Evolutionary conservation across 305 asterid species (phyloP), one percentile per base, ranked within the genome.

Genomic region (Fraxinus greggii): DNA sequence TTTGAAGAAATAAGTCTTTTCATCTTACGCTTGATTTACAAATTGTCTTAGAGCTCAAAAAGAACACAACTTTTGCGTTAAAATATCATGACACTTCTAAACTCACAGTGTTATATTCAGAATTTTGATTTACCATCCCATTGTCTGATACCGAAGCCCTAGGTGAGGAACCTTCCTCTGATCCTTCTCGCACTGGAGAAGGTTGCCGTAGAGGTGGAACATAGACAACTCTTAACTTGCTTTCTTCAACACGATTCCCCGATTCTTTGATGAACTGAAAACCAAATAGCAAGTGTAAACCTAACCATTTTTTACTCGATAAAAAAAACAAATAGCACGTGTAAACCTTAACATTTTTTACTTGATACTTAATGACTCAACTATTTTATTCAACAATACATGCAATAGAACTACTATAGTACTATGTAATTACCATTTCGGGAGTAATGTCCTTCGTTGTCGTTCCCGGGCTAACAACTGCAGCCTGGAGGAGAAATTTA

Each of bases 91-190:
- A 84, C 77, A 83, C 72, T 45, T 13, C 19, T 13, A 45, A 69
- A 89, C 97, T 90, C 88, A 94, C 97, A 79, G 54, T 56, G 84
- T 87, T 86, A 84, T 85, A 87, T 24, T 94, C 99, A 75, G 93
- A 81, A 79, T 89, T 75, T 86, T 87, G 92, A 87, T 87, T 90
- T 67, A 89, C 80, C 15, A 82, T 87, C 77, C 97, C 97, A 79
- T 93, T 95, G 79, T 95, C 98, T 4, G 97, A 95, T 42, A 94
- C 90, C 8, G 98, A 95, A 51, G 94, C 97, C 87, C 97, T 89
- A 0, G 99, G 97, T 5, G 99, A 94, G 40, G 98, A 90, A 78
- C 98, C 98, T 89, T 94, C 99, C 87, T 94, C 98, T 2, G 98
- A 94, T 51, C 98, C 98, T 90, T 95, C 99, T 54, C 87, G 88